A percentile compares a stretch with the other conserved stretches of the same genome.
These are phyloP conservation scores for Ploettnerulaceae sp. DNA, from an alignment of 2,329 filamentous ascomycete genomes.

Conservation along the genomic window DNA sequence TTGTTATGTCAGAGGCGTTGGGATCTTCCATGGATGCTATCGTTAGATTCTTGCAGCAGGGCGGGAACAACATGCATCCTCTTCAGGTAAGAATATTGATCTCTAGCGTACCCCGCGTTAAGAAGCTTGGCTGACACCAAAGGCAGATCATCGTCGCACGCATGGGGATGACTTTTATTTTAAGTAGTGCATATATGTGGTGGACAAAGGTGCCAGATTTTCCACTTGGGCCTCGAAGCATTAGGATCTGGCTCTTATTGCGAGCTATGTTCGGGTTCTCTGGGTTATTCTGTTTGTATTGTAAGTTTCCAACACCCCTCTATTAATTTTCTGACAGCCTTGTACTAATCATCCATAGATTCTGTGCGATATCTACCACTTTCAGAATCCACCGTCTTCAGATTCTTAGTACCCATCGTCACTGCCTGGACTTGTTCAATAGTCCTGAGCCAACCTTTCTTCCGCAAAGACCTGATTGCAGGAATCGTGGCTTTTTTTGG, in stretches of 20 bases:
- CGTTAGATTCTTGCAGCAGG: conserved; percentile 69
- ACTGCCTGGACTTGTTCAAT: conserved; percentile 76
- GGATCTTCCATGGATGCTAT: conserved; percentile 81
- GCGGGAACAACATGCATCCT: conserved; percentile 70
- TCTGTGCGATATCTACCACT: conserved; percentile 68
- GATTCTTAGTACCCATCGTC: conserved; percentile 78
- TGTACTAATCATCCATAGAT: conserved; percentile 18
- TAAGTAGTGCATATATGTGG: conserved; percentile 62
- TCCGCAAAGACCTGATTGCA: conserved; percentile 68
- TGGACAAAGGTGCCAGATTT: conserved; percentile 62
- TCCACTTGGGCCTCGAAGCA: conserved; percentile 62
- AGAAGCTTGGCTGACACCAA: conserved; percentile 63
- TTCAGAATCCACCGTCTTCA: conserved; percentile 84
- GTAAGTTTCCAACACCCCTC: conserved; percentile 10
- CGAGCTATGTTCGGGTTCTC: conserved; percentile 69
- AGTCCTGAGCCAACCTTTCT: conserved; percentile 69
- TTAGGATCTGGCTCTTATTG: conserved; percentile 62
- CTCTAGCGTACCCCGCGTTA: conserved; percentile 35
- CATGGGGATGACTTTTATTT: conserved; percentile 29
- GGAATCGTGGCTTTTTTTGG: conserved; percentile 71
- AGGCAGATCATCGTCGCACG: conserved; percentile 37
- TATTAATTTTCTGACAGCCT: background rate
- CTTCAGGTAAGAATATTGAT: conserved; percentile 58
- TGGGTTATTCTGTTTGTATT: conserved; percentile 61
- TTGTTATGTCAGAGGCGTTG: conserved; percentile 72